These are phyloP conservation scores for Trichoderma cornu-damae DNA, from an alignment of 2,329 filamentous ascomycete species.

Conservation along the genomic window DNA sequence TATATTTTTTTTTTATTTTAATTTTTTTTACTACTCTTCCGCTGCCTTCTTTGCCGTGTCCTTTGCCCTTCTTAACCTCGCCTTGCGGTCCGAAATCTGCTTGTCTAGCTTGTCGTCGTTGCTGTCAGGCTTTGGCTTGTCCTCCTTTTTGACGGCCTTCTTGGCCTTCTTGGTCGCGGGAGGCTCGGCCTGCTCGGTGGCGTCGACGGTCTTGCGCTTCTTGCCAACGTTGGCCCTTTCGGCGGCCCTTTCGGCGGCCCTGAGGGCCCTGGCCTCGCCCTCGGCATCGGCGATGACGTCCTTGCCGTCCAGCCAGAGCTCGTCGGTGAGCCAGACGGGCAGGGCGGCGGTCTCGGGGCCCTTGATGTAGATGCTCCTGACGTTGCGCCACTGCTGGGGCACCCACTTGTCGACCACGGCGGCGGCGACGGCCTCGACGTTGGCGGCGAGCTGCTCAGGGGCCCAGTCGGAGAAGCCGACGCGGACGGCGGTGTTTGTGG, in stretches of 20 bases:
- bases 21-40: slow-evolving; percentile 32
- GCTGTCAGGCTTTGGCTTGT: slow-evolving; percentile 37
- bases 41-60: slow-evolving; percentile 49
- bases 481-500: slow-evolving; percentile 73
- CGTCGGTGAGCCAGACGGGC: slow-evolving; percentile 90
- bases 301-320: slow-evolving; percentile 78
- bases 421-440: slow-evolving; percentile 66
- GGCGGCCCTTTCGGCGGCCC: slow-evolving; percentile 40
- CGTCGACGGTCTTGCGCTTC: slow-evolving; percentile 53
- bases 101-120: slow-evolving; percentile 51
- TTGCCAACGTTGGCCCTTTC: slow-evolving; percentile 59
- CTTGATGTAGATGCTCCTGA: slow-evolving; percentile 84
- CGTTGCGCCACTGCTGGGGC: slow-evolving; percentile 80
- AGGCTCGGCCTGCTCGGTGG: slow-evolving; percentile 43
- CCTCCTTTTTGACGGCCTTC: slow-evolving; percentile 27
- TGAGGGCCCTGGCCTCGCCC: slow-evolving; percentile 42
- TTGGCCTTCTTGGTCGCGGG: slow-evolving; percentile 36
- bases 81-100: slow-evolving; percentile 56
- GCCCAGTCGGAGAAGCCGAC: slow-evolving; percentile 72
- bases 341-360: slow-evolving; percentile 80
- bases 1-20: no score
- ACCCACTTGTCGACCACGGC: slow-evolving; percentile 73
- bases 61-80: slow-evolving; percentile 56
- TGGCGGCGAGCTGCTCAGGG: slow-evolving; percentile 71
- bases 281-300: slow-evolving; percentile 63